Evolutionary conservation across 345 rosid genomes (phyloP), one percentile per base, ranked within the genome.

Genomic region (Odontarrhena argentea): DNA sequence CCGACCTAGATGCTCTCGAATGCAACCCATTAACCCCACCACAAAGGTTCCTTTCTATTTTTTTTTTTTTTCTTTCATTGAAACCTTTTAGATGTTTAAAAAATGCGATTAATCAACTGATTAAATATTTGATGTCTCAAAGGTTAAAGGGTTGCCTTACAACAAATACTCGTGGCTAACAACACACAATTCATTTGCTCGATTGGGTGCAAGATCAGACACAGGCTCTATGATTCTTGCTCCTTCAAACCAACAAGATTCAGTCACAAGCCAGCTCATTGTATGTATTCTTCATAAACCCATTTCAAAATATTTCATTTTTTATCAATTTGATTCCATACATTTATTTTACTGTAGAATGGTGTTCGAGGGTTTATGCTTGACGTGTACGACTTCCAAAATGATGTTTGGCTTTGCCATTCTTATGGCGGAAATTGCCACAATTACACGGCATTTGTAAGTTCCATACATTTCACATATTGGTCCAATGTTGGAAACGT

Each of bases 291-390:
- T 65, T 64, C 41, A 13, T 51, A 44, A 71, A 46, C 50, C 50
- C 51, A 71, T 18, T 28, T 9, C 51, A 38, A 63, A 55, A 47
- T 8, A 8, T 28, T 46, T 34, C 28, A 37, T 48, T 10, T 37
- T 22, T n/a, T 1, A 1, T 1, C 2, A 44, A 44, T 8, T 13
- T 44, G 47, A 63, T 45, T 43, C 56, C 62, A 4, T 3, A 32
- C 14, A 6, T 2, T 24, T 53, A 55, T 12, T 18, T 70, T 81
- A 77, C 34, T 55, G 34, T 81, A 92, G 96, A 90, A 92, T 78
- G 98, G 98, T 43, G 84, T 87, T 26, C 81, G 98, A 76, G 97
- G 97, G 45, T 80, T 92, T 50, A 89, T 88, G 98, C 87, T 90
- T 15, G 98, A 93, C 60, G 78, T 88, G 89, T 93, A 90, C 61